phyloP scores from a whole-genome alignment of 192 early-diverging fungal genomes.

The Gigaspora rosea region DNA sequence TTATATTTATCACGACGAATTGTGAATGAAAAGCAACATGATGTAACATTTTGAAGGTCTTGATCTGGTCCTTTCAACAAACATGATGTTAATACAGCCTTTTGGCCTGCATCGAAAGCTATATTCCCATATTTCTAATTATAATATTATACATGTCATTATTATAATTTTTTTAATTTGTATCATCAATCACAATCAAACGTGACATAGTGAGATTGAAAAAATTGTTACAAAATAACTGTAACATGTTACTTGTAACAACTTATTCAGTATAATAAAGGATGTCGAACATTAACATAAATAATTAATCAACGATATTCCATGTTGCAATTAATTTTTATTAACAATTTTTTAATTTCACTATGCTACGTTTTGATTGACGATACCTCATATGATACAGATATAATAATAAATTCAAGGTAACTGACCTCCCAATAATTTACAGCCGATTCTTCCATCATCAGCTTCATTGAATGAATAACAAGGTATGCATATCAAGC shows the following conservation, averaged over 20 bases:
- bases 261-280: no score
- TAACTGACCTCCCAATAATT: conserved; percentile 92
- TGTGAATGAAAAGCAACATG: conserved; percentile 95
- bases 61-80: conserved; percentile 68
- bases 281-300: no score
- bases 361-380: not conserved
- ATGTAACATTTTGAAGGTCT: conserved; percentile 54
- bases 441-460: conserved; percentile 91
- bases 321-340: no score
- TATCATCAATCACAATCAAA: no score
- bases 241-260: no score
- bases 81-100: conserved; percentile 93
- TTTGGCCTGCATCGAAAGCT: conserved; percentile 94
- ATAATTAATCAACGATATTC: no score
- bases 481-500: no score
- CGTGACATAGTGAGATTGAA: no score
- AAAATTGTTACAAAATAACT: no score
- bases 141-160: not conserved
- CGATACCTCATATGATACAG: not conserved
- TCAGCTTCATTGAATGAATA: conserved; percentile 49
- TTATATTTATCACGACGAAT: conserved; percentile 94
- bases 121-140: conserved; percentile 91
- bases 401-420: not conserved
- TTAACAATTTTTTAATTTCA: no score
- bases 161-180: no score